Conservation (phyloP, 179 eudicot species). For the Heliamphora pulchella region DNA sequence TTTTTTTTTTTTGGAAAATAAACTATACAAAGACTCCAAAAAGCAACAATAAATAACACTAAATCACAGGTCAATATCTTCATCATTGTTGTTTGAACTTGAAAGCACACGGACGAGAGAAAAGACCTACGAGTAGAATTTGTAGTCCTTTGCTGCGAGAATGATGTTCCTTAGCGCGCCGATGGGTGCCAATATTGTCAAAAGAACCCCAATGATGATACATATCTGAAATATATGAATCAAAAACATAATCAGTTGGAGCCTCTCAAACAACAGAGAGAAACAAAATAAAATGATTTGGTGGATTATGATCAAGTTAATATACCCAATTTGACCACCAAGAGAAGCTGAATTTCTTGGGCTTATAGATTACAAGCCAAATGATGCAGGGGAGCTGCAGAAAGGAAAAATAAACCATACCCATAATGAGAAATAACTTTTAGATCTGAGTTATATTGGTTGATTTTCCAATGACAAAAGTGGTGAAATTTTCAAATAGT, state of each 20-base stretch:
- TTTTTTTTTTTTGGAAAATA: too few species aligned
- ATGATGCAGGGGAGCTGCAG: slow-evolving; percentile 23
- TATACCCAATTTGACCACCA: slow-evolving; percentile 58
- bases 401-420: background rate
- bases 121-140: slow-evolving; percentile 40
- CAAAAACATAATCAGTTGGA: slow-evolving; percentile 5
- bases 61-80: too few species aligned
- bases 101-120: background rate
- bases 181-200: slow-evolving; percentile 59
- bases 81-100: background rate
- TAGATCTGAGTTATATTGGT: too few species aligned
- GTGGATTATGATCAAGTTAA: slow-evolving; percentile 1
- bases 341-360: slow-evolving; percentile 3
- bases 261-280: background rate
- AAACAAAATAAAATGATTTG: background rate
- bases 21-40: too few species aligned
- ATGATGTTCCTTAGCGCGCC: slow-evolving; percentile 62
- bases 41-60: too few species aligned
- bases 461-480: too few species aligned
- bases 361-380: slow-evolving; percentile 13
- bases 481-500: too few species aligned
- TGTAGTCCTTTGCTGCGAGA: slow-evolving; percentile 34
- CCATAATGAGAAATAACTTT: background rate
- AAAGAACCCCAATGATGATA: slow-evolving; percentile 46
- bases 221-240: slow-evolving; percentile 32